Base-by-base conservation (phyloP, 2,329 filamentous ascomycete species). In the Fusarium fujikuroi region DNA sequence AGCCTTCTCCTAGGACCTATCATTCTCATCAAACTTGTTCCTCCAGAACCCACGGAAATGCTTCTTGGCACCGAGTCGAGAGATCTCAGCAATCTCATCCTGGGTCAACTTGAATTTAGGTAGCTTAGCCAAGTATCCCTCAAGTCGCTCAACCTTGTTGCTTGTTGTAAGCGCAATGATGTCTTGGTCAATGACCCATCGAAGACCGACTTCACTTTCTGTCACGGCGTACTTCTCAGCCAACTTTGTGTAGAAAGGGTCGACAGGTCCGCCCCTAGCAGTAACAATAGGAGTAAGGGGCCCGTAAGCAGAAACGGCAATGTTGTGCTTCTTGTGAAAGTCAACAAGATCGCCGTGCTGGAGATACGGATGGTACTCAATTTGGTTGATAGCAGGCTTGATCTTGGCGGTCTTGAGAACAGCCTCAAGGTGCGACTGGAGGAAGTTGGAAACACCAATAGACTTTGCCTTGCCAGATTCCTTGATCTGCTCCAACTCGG, bases 391-490 rank as follows among this genome's bases (percentile, higher is more conserved):
- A 11, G 89, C 90, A 2, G 93, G 93, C 7, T 84, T 79, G 68
- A 92, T 80, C 75, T 87, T 88, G 57, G 91, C 90, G 9, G 90
- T 89, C 79, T 87, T 80, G 5, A 92, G 83, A 46, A 91, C 79
- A 6, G 83, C 77, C 79, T 91, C 87, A 25, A 92, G 81, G 73
- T 92, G 84, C 47, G 83, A 78, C 75, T 86, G 83, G 37, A 88
- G 77, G 78, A 92, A 95, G 84, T 95, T 96, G 77, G 91, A 93
- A 19, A 96, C 91, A 58, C 93, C 93, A 75, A 96, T 94, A 63
- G 91, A 90, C 73, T 86, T 87, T 54, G 89, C 90, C 69, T 88
- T 88, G 70, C 92, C 92, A 3, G 88, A 87, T 49, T 88, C 88
- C 79, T 91, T 87, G 85, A 95, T 90, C 36, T 88, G 89, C 77